Conservation (phyloP, 768 basidiomycete species). For the Infundibulicybe gibba region DNA sequence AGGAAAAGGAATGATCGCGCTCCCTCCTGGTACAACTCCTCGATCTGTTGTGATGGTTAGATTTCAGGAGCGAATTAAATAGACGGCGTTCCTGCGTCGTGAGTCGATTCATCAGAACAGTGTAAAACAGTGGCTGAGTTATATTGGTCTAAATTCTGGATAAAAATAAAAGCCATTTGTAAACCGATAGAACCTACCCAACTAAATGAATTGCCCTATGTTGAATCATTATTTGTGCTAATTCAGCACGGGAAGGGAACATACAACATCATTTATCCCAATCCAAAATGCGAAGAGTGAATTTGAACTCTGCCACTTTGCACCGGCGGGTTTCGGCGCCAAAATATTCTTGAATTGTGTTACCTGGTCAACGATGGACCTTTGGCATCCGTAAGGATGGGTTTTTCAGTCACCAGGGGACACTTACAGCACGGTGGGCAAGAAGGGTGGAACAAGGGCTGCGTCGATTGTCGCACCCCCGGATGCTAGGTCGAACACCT, state of each 20-base stretch:
- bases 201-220: conserved; percentile 42
- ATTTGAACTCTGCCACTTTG: conserved; percentile 49
- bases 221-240: conserved; percentile 5
- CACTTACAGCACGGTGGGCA: conserved; percentile 38
- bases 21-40: conserved; percentile 42
- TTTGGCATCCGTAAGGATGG: conserved; percentile 4
- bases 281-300: conserved; percentile 63
- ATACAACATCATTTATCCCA: conserved; percentile 61
- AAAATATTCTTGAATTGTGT: conserved; percentile 43
- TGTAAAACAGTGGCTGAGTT: conserved; percentile 30
- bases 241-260: conserved; percentile 10
- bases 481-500: conserved; percentile 50
- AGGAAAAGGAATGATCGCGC: conserved; percentile 61
- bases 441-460: conserved; percentile 46
- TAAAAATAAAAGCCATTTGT: not conserved
- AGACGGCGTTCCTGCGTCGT: conserved; percentile 23
- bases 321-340: conserved; percentile 37
- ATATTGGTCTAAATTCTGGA: conserved; percentile 26
- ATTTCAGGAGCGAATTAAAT: not conserved
- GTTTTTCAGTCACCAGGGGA: too few species aligned
- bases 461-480: conserved; percentile 60
- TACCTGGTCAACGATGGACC: conserved; percentile 56
- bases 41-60: conserved; percentile 28
- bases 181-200: conserved; percentile 32
- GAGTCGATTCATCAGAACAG: conserved; percentile 28